These are phyloP conservation scores for Benincasa hispida DNA, from an alignment of 306 rosid species.

Conservation along the genomic window DNA sequence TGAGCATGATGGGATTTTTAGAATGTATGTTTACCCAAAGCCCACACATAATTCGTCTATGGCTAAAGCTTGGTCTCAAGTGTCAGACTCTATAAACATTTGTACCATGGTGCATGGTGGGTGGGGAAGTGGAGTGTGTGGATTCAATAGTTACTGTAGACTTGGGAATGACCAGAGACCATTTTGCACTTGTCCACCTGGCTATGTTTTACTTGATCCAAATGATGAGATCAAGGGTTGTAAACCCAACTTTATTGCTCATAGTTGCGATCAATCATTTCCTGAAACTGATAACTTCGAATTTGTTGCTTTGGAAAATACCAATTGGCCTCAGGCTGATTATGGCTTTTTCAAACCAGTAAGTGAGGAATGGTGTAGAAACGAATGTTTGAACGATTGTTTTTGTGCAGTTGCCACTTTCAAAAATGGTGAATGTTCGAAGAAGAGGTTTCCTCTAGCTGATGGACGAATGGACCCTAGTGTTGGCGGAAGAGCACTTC, in stretches of 20 bases:
- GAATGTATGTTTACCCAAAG: neutral
- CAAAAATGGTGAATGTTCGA: neutral
- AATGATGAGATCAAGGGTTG: conserved; percentile 25
- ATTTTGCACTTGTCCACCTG: too few relatives aligned
- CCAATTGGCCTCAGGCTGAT: conserved; percentile 3
- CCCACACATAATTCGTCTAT: neutral
- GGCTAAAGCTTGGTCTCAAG: too few relatives aligned
- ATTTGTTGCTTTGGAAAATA: neutral
- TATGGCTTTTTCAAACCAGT: neutral
- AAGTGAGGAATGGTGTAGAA: conserved; percentile 14
- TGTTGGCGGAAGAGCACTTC: neutral
- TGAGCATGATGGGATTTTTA: conserved; percentile 26
- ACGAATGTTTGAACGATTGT: conserved; percentile 20
- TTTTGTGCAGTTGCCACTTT: conserved; percentile 12
- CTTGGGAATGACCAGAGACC: too few relatives aligned
- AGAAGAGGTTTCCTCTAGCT: conserved; percentile 13
- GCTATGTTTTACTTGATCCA: conserved; percentile 19
- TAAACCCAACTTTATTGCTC: conserved; percentile 12
- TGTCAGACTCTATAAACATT: too few relatives aligned
- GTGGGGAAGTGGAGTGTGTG: too few relatives aligned
- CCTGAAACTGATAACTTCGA: neutral
- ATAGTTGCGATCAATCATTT: conserved; percentile 15
- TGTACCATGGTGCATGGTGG: too few relatives aligned
- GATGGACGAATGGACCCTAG: conserved; percentile 1
- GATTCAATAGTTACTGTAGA: too few relatives aligned